Percentiles rank a stretch among this genome's conserved stretches.
Conservation (phyloP, 805 yeast species). For the Hanseniaspora singularis region DNA sequence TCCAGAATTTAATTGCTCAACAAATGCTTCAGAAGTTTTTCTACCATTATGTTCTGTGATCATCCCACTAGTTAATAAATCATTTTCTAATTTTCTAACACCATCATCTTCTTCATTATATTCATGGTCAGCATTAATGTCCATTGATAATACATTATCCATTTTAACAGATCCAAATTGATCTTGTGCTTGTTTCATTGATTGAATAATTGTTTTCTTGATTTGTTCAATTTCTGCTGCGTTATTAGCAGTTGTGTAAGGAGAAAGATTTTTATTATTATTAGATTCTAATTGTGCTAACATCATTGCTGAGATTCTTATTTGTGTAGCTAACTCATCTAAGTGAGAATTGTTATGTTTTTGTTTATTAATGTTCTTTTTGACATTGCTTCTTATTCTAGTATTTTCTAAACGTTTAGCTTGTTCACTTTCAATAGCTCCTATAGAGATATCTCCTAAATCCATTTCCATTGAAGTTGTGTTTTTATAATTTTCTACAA, state of each 20-base stretch:
- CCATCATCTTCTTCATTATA: constrained; percentile 51
- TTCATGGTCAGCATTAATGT: constrained; percentile 17
- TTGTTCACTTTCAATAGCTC: constrained; percentile 38
- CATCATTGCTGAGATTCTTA: constrained; percentile 95
- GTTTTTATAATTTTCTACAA: background rate
- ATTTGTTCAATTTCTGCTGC: constrained; percentile 36
- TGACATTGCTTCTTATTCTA: constrained; percentile 32
- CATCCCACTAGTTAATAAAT: constrained; percentile 72
- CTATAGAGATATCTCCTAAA: constrained; percentile 62
- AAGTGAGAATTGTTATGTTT: constrained; percentile 25
- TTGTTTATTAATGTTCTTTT: constrained; percentile 31
- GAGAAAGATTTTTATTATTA: constrained; percentile 29
- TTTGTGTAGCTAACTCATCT: constrained; percentile 68
- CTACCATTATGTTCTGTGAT: constrained; percentile 23
- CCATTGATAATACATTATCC: background rate
- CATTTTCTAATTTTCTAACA: constrained; percentile 83
- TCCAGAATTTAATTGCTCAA: too few species aligned
- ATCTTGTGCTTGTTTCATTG: constrained; percentile 68
- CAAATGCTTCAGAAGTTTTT: too few species aligned
- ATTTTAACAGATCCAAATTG: constrained; percentile 37
- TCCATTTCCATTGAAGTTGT: constrained; percentile 43
- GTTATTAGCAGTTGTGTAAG: constrained; percentile 35
- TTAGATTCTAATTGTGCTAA: constrained; percentile 67
- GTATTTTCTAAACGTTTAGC: constrained; percentile 32
- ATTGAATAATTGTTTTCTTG: constrained; percentile 53